Evolutionary conservation across 1,139 yeast genomes (phyloP), one percentile per base, ranked within the genome.

Genomic region (Pichiaceae sp.): DNA sequence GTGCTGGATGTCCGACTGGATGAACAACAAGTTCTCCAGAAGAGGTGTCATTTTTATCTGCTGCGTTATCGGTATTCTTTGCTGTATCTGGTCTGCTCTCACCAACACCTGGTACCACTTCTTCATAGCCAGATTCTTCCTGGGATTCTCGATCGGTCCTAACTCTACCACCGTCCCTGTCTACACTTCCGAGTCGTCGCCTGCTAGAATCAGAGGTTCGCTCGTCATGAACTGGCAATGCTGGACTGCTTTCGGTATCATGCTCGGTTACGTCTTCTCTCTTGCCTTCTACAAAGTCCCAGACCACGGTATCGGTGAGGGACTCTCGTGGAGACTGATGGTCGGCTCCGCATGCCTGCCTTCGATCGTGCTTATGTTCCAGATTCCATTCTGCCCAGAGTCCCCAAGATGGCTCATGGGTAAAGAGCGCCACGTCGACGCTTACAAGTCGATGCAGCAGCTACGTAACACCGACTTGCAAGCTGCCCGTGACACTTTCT

Each of bases 141-240:
- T 84, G 31, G 94, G 94, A 23, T 68, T 82, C 41, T 93, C 93
- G 42, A 70, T 84, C 46, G 94, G 94, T 42, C 81, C 85, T 38
- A 81, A 81, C 54, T 75, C 84, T 14, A 80, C 89, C 8, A 82
- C 93, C 17, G 85, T 81, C 11, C 93, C 93, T 12, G 84, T 84
- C 15, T 81, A 78, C 52, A 71, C 87, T 27, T 87, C 93, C 7
- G 95, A 84, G 55, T 78, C 86, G 56, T 66, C 85, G 4, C 94
- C 94, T 3, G 78, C 81, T 29, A 68, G 70, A 28, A 76, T 83
- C 44, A 70, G 95, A 54, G 95, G 95, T 44, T 75, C 87, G 2
- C 62, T 84, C 44, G 87, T 83, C 36, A 82, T 83, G 91, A 71
- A 79, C 66, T 84, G 94, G 94, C 95, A 84, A 62, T 72, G 81